Conservation (phyloP, 2,329 filamentous ascomycete species). For the Xylariaceae sp. region DNA sequence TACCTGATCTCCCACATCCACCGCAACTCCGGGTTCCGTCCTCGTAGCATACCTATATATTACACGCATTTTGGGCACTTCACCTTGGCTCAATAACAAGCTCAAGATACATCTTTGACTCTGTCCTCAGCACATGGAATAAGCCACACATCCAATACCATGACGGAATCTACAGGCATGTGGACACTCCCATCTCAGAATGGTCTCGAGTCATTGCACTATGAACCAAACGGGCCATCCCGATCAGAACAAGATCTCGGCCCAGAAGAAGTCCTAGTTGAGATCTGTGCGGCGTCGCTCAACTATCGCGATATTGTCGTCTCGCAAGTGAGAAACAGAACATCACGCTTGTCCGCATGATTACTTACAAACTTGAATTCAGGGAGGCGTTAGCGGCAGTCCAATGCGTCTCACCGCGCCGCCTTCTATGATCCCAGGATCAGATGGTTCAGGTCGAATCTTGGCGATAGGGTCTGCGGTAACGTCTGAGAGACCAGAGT, state of each 20-base stretch:
- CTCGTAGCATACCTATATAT: too few relatives aligned
- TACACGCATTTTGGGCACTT: too few relatives aligned
- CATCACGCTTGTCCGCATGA: background rate
- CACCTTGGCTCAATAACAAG: background rate
- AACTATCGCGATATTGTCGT: constrained; percentile 40
- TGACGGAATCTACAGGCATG: constrained; percentile 8
- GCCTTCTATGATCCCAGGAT: constrained; percentile 27
- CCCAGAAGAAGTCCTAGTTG: constrained; percentile 55
- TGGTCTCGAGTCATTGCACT: constrained; percentile 12
- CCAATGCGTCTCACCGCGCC: background rate
- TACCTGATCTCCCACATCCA: too few relatives aligned
- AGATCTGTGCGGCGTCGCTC: constrained; percentile 39
- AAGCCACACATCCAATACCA: background rate
- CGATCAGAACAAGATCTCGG: constrained; percentile 34
- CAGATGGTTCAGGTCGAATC: constrained; percentile 51
- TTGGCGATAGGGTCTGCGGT: constrained; percentile 27
- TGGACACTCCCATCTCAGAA: constrained; percentile 12
- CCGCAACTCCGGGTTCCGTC: too few relatives aligned
- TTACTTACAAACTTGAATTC: background rate
- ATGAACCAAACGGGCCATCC: constrained; percentile 3
- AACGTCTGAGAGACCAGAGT: constrained; percentile 14
- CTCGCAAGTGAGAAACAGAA: constrained; percentile 25
- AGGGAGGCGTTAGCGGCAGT: background rate
- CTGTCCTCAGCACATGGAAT: background rate
- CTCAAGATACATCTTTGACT: background rate